Conservation (phyloP, 768 basidiomycete genomes). For the Saitozyma podzolica region DNA sequence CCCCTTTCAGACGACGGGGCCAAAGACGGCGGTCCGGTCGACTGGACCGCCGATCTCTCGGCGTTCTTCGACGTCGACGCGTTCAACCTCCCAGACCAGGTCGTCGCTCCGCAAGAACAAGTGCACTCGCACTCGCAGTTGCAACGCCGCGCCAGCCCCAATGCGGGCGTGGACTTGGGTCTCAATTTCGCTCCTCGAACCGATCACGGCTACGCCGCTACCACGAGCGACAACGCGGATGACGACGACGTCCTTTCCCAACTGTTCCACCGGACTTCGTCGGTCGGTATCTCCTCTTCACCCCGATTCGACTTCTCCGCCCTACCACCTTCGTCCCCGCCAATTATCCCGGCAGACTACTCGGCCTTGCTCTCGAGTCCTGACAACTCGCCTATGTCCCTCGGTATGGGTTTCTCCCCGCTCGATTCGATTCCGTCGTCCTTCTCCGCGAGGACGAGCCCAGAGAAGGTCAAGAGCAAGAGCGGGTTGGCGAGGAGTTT, state of each 20-base stretch:
- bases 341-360: constrained; percentile 20
- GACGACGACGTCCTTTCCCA: constrained; percentile 36
- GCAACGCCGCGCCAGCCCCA: not conserved
- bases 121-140: not conserved
- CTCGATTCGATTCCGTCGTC: constrained; percentile 2
- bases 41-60: constrained; percentile 38
- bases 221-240: constrained; percentile 25
- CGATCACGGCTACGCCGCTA: constrained; percentile 2
- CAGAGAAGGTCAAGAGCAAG: constrained; percentile 8
- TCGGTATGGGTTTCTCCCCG: constrained; percentile 12
- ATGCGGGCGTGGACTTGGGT: not conserved
- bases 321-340: constrained; percentile 44
- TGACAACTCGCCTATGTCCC: not conserved
- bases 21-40: constrained; percentile 4
- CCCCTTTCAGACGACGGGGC: constrained; percentile 39
- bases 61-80: constrained; percentile 41
- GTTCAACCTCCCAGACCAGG: constrained; percentile 13
- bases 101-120: not conserved
- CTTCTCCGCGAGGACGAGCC: not conserved
- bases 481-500: constrained; percentile 11
- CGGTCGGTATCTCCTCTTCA: constrained; percentile 17
- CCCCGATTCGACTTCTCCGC: constrained; percentile 43
- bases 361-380: not conserved
- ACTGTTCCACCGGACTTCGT: constrained; percentile 34
- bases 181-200: not conserved